These are phyloP conservation scores for Delphinella strobiligena DNA, from an alignment of 2,329 filamentous ascomycete species.

Conservation along the genomic window DNA sequence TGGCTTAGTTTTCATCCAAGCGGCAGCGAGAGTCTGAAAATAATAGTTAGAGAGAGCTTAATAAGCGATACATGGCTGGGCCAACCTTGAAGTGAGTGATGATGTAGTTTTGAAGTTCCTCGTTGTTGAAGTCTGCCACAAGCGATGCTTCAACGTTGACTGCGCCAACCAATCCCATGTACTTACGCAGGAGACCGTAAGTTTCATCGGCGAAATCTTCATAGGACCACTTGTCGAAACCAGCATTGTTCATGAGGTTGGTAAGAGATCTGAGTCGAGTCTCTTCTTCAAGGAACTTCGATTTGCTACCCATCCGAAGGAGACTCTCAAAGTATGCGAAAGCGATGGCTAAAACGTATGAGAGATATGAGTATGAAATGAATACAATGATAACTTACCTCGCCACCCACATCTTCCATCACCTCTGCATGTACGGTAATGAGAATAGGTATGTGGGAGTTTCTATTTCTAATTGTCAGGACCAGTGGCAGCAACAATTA, in stretches of 20 bases:
- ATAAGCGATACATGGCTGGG: no score
- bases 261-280: constrained; percentile 60
- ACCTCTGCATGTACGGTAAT: constrained; percentile 41
- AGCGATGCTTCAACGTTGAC: constrained; percentile 38
- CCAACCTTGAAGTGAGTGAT: constrained; percentile 67
- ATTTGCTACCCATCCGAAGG: constrained; percentile 51
- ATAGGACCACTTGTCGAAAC: constrained; percentile 56
- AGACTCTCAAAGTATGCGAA: constrained; percentile 90
- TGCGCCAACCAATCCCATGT: constrained; percentile 33
- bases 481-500: background rate
- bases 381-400: constrained; percentile 50
- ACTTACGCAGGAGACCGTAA: constrained; percentile 52
- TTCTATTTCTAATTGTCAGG: no score
- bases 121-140: constrained; percentile 61
- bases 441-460: constrained; percentile 70
- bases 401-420: constrained; percentile 97
- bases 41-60: constrained; percentile 7
- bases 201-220: constrained; percentile 78
- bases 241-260: constrained; percentile 56
- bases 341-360: constrained; percentile 57
- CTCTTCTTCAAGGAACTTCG: constrained; percentile 57
- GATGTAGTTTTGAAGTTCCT: constrained; percentile 55
- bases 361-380: constrained; percentile 3
- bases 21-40: constrained; percentile 62
- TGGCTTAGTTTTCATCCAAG: constrained; percentile 68